Base-by-base conservation (phyloP, 345 rosid genomes). In the Eucalyptus fibrosa region DNA sequence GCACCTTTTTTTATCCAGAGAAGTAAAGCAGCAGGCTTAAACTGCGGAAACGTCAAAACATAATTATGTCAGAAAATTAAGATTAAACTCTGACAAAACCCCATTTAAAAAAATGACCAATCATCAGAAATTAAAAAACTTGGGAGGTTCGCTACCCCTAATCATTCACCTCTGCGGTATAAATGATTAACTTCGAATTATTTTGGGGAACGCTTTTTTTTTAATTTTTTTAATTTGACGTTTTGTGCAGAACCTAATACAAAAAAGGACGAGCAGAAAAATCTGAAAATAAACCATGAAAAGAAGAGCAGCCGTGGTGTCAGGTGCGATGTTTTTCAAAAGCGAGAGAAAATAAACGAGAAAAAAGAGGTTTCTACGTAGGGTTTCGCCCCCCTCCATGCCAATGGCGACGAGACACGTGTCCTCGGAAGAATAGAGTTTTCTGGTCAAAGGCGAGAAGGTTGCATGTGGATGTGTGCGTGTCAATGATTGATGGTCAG, bases 401-500 rank as follows among this genome's bases (percentile, higher is more conserved):
- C 88, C 87, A 91, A 53, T 67, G 4, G 23, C 3, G 59, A 80
- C 32, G 7, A 40, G 49, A 45, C 32, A 89, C 40, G 45, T 91
- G 90, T 69, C 86, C 16, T 10, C 40, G 7, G n/a, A 34, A 12
- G 67, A 19, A 72, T 10, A 19, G 82, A 19, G 82, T 3, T 34
- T 18, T 86, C 0, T 8, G 87, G 89, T 87, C 89, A 87, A 89
- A 87, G 6, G 24, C 15, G 24, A 32, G 87, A 55, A 24, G 88
- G 34, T 87, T 13, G 89, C 92, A 87, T 89, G 49, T n/a, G 92
- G 47, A 89, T 42, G 86, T 12, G 50, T 85, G 69, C 53, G 50
- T 89, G 50, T 89, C 89, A 90, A 91, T 91, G 86, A 91, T 91
- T 90, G 89, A 87, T 82, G 62, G 67, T 77, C 47, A 77, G 83